These are phyloP conservation scores for Pleurostoma richardsiae DNA, from an alignment of 2,329 filamentous ascomycete species.

Conservation along the genomic window DNA sequence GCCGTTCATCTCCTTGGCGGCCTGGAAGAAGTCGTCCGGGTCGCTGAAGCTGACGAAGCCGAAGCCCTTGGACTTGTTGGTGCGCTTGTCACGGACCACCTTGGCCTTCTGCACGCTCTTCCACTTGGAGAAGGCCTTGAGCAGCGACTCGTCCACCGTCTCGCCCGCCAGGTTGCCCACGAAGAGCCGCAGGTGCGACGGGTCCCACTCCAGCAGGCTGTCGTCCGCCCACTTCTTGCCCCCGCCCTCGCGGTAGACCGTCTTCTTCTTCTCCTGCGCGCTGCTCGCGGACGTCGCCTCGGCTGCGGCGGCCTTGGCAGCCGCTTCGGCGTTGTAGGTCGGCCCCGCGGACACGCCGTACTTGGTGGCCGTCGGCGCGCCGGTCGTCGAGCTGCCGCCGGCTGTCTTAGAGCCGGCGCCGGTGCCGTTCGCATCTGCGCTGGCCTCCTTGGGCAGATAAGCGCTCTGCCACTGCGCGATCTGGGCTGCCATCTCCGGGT, in stretches of 20 bases:
- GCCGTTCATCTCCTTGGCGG: constrained; percentile 96
- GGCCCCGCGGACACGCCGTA: constrained; percentile 18
- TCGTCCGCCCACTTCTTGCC: constrained; percentile 91
- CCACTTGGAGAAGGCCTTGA: constrained; percentile 91
- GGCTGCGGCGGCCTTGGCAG: constrained; percentile 29
- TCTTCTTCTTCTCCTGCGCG: constrained; percentile 67
- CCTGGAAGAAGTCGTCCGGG: constrained; percentile 93
- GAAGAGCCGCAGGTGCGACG: constrained; percentile 88
- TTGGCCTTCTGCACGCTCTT: constrained; percentile 85
- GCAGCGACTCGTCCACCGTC: constrained; percentile 90
- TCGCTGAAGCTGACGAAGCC: constrained; percentile 96
- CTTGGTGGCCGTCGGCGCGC: constrained; percentile 25
- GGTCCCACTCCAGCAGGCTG: constrained; percentile 90
- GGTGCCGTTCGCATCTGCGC: constrained; percentile 17
- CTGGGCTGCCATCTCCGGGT: constrained; percentile 83
- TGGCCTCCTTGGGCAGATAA: constrained; percentile 63
- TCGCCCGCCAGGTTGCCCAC: constrained; percentile 96
- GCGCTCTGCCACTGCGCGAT: constrained; percentile 95
- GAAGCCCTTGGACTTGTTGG: constrained; percentile 92
- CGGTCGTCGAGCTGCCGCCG: constrained; percentile 18
- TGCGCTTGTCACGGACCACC: constrained; percentile 91
- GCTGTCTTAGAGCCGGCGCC: constrained; percentile 12
- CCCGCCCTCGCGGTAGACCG: constrained; percentile 81
- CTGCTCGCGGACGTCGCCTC: constrained; percentile 38
- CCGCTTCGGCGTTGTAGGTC: constrained; percentile 21